Evolutionary conservation across 768 basidiomycete species (phyloP).

Genomic region (Macrolepiota albuminosa): DNA sequence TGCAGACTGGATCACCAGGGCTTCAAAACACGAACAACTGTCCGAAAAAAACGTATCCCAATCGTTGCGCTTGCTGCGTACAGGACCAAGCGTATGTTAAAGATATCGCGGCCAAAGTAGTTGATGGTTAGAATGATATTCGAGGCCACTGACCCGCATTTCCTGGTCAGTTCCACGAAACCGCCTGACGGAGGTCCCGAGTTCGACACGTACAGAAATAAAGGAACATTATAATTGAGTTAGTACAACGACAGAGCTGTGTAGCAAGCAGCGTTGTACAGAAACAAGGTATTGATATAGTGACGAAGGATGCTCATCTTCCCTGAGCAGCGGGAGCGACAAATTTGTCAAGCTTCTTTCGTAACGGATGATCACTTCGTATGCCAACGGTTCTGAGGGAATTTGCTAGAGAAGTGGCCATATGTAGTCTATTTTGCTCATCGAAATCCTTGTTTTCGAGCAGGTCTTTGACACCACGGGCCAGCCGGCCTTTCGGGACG

Average conservation of each 20-base stretch:
- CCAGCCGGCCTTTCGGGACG: conserved; percentile 60
- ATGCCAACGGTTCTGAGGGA: conserved; percentile 52
- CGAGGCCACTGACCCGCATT: background rate
- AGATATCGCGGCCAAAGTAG: background rate
- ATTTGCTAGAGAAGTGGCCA: conserved; percentile 48
- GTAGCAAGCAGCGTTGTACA: background rate
- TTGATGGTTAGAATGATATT: background rate
- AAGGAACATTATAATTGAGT: background rate
- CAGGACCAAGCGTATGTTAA: too few species aligned
- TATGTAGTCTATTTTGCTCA: conserved; percentile 37
- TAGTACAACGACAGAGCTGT: background rate
- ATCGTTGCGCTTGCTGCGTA: background rate
- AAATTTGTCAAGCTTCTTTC: conserved; percentile 64
- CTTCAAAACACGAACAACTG: background rate
- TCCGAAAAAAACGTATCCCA: background rate
- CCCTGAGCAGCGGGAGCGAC: conserved; percentile 21
- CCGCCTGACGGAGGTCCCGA: background rate
- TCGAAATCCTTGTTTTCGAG: conserved; percentile 48
- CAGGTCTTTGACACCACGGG: conserved; percentile 61
- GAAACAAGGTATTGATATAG: background rate
- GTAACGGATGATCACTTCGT: conserved; percentile 58
- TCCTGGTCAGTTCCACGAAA: background rate
- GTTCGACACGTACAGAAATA: background rate
- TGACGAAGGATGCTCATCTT: background rate
- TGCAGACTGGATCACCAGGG: background rate